Percentiles rank a stretch among this genome's conserved stretches.
Conservation (phyloP, 1,139 yeast species). For the Diutina scorzettiae region DNA sequence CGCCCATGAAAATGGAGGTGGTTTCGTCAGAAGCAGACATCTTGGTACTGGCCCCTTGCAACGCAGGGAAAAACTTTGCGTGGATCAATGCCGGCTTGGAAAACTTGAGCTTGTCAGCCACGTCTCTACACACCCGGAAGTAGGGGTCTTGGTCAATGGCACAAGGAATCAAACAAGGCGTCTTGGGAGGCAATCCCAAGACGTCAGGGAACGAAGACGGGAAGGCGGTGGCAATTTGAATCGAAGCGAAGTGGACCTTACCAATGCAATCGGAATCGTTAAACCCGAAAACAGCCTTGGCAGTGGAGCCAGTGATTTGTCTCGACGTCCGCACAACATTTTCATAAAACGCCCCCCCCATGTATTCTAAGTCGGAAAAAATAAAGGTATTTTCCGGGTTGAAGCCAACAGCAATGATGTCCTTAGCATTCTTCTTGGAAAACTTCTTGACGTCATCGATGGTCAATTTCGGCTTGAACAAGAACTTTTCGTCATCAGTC, state of each 20-base stretch:
- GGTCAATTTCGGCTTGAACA: conserved; percentile 83
- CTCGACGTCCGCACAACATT: conserved; percentile 90
- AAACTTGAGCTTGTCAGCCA: conserved; percentile 83
- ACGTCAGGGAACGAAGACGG: conserved; percentile 94
- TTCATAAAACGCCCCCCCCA: conserved; percentile 92
- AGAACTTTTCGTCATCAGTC: conserved; percentile 95
- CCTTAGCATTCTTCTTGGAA: conserved; percentile 77
- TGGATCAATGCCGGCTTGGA: conserved; percentile 88
- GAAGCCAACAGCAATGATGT: conserved; percentile 90
- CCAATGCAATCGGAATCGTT: conserved; percentile 93
- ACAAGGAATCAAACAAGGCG: conserved; percentile 96
- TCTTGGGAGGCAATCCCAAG: conserved; percentile 69
- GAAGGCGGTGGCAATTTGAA: conserved; percentile 93
- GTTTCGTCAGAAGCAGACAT: conserved; percentile 87
- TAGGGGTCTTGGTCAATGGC: conserved; percentile 99
- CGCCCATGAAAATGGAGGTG: conserved; percentile 88
- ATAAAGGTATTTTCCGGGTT: conserved; percentile 90
- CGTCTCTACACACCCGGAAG: conserved; percentile 95
- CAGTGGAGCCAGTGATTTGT: conserved; percentile 92
- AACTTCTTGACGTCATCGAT: conserved; percentile 79
- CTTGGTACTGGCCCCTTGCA: conserved; percentile 93
- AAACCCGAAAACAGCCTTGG: conserved; percentile 96
- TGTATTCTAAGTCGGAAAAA: conserved; percentile 82
- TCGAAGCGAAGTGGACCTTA: conserved; percentile 85
- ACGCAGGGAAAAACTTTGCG: conserved; percentile 95